phyloP scores from a whole-genome alignment of 768 basidiomycete species.

The Suillus placidus region DNA sequence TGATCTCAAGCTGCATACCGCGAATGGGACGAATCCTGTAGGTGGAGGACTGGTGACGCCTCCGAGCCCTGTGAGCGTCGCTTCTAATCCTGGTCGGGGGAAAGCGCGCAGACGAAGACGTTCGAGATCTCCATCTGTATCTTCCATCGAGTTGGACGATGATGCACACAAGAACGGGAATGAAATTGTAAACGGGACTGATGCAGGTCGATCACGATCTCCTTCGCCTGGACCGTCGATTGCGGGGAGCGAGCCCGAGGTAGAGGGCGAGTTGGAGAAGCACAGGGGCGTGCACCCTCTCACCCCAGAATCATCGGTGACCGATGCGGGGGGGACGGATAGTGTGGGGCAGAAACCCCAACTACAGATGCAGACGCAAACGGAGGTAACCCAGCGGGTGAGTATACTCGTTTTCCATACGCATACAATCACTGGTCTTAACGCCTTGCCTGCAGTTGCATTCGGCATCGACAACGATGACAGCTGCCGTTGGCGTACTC shows the following conservation, averaged over 20 bases:
- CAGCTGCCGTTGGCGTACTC: slow-evolving; percentile 63
- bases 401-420: slow-evolving; percentile 25
- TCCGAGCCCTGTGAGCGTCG: slow-evolving; percentile 73
- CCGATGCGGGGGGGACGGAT: slow-evolving; percentile 22
- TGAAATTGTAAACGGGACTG: slow-evolving; percentile 20
- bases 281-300: slow-evolving; percentile 25
- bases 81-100: slow-evolving; percentile 56
- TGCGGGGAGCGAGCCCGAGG: slow-evolving; percentile 33
- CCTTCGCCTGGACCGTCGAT: slow-evolving; percentile 30
- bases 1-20: slow-evolving; percentile 27
- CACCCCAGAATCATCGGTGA: slow-evolving; percentile 34
- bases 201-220: slow-evolving; percentile 25
- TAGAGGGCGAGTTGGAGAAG: slow-evolving; percentile 20
- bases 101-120: slow-evolving; percentile 46
- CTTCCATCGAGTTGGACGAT: slow-evolving; percentile 38
- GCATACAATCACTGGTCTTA: slow-evolving; percentile 12
- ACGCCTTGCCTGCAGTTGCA: slow-evolving; percentile 21
- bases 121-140: slow-evolving; percentile 38
- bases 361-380: slow-evolving; percentile 1
- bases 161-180: slow-evolving; percentile 17
- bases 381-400: slow-evolving; percentile 30
- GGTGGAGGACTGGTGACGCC: slow-evolving; percentile 68
- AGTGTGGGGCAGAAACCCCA: not conserved
- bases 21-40: slow-evolving; percentile 20
- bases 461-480: slow-evolving; percentile 37